phyloP scores from a whole-genome alignment of 495 filamentous ascomycete species.

The Choiromyces venosus region DNA sequence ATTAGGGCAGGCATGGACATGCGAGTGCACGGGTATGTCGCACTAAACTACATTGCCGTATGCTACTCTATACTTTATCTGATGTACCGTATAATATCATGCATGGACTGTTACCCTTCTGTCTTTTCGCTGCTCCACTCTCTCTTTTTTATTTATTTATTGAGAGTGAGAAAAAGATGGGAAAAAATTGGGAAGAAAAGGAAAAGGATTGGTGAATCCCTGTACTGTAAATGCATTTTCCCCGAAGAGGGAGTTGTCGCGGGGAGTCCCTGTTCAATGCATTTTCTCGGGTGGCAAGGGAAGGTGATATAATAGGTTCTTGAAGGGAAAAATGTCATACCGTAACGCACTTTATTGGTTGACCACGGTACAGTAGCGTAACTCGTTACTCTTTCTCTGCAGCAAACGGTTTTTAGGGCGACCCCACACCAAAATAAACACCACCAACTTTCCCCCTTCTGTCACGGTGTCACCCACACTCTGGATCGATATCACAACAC shows the following conservation, averaged over 20 bases:
- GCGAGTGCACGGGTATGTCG: constrained; percentile 23
- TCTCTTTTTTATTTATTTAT: constrained; percentile 18
- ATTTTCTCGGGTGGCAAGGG: constrained; percentile 7
- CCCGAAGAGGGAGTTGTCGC: constrained; percentile 38
- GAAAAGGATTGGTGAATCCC: neutral
- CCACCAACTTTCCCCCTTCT: neutral
- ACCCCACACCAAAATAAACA: constrained; percentile 25
- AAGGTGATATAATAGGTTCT: neutral
- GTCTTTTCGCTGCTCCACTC: constrained; percentile 18
- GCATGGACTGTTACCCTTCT: neutral
- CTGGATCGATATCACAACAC: neutral
- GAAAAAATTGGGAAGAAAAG: neutral
- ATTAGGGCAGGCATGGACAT: constrained; percentile 18
- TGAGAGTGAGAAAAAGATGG: neutral
- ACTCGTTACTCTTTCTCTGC: neutral
- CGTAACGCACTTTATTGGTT: neutral
- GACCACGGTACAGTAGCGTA: neutral
- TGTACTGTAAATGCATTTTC: constrained; percentile 20
- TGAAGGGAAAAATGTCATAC: neutral
- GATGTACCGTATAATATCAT: constrained; percentile 28
- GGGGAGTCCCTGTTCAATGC: constrained; percentile 27
- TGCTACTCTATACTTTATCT: constrained; percentile 24
- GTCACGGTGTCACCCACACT: neutral
- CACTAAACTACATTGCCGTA: constrained; percentile 16
- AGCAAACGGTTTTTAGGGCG: constrained; percentile 40